Conservation (phyloP, 2,329 filamentous ascomycete species). For the Apiospora koreana region DNA sequence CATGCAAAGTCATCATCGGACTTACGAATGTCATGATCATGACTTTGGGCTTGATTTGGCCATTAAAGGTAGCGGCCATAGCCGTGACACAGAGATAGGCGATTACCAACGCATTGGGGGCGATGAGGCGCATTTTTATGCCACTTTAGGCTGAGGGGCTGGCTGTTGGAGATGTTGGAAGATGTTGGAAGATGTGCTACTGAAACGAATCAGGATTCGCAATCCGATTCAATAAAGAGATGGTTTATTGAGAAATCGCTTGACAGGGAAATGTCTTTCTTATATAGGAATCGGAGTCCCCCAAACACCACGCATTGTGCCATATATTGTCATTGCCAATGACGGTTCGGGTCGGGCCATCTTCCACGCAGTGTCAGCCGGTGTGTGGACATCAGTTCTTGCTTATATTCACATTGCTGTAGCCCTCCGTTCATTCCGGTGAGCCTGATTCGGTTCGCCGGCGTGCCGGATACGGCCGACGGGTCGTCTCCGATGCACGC, state of each 20-base stretch:
- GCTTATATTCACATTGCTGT: neutral
- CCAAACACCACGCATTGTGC: no score
- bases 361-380: neutral
- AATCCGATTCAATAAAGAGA: no score
- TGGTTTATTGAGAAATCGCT: no score
- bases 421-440: neutral
- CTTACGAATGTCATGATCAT: constrained; percentile 7
- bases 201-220: no score
- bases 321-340: no score
- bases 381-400: neutral
- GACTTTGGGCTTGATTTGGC: neutral
- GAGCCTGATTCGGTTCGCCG: neutral
- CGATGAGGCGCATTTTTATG: neutral
- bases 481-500: neutral
- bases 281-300: no score
- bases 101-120: neutral
- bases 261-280: no score
- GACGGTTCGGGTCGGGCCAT: no score
- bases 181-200: no score
- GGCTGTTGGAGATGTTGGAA: neutral
- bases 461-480: neutral
- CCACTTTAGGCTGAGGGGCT: neutral
- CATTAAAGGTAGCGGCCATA: neutral
- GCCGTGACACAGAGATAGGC: neutral
- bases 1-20: neutral